Conservation (phyloP, 768 basidiomycete species). For the Pleurotus citrinopileatus region DNA sequence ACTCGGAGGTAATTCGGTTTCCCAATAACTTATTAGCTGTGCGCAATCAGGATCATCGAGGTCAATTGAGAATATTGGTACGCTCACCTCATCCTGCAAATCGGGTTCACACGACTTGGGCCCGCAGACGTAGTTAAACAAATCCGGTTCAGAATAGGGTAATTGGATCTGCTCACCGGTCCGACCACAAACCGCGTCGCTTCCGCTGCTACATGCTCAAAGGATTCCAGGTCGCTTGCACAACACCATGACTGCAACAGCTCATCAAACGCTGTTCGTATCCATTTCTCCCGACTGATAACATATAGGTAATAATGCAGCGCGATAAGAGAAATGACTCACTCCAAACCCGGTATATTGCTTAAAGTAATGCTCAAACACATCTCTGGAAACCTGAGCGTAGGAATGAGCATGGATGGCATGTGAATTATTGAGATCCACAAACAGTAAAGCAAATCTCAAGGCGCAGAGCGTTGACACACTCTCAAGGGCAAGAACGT, state of each 20-base stretch:
- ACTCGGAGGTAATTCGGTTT: constrained; percentile 49
- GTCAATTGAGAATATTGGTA: neutral
- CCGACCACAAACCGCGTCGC: constrained; percentile 53
- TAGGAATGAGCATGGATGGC: neutral
- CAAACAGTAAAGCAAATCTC: constrained; percentile 65
- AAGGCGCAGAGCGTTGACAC: constrained; percentile 55
- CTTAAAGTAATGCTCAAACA: constrained; percentile 66
- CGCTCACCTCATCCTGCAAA: constrained; percentile 61
- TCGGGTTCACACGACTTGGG: constrained; percentile 39
- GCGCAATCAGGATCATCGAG: neutral
- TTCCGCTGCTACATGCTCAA: constrained; percentile 66
- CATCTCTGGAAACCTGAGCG: constrained; percentile 65
- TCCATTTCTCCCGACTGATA: constrained; percentile 49
- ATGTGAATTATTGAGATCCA: constrained; percentile 12
- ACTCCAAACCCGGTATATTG: constrained; percentile 70
- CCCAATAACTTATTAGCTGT: constrained; percentile 69
- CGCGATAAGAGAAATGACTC: constrained; percentile 21
- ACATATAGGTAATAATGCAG: constrained; percentile 4
- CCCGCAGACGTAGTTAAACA: constrained; percentile 3
- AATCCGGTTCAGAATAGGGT: constrained; percentile 6
- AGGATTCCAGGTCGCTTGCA: constrained; percentile 62
- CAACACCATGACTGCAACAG: constrained; percentile 60
- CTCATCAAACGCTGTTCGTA: constrained; percentile 62
- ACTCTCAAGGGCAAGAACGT: constrained; percentile 69
- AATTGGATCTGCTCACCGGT: constrained; percentile 36